Conservation (phyloP, 352 stramenopile genomes). For the Globisporangium polare region DNA sequence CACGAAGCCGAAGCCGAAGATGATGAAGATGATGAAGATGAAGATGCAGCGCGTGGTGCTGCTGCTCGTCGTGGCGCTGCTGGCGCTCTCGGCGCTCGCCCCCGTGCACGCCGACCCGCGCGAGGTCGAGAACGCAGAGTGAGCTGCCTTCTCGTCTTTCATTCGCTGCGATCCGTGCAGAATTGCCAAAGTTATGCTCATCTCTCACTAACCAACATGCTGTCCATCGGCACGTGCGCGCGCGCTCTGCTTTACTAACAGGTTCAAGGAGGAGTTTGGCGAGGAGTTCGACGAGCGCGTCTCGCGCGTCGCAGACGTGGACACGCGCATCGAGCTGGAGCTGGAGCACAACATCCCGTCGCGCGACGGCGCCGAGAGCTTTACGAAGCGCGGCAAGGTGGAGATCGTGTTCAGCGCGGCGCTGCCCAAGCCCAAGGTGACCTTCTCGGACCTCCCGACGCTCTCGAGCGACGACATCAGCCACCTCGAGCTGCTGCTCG, state of each 20-base stretch:
- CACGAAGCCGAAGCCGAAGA: background rate
- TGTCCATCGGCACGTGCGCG: background rate
- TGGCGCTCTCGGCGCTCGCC: conserved; percentile 19
- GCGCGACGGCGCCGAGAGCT: conserved; percentile 16
- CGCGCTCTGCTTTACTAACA: conserved; percentile 14
- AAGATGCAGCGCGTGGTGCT: conserved; percentile 25
- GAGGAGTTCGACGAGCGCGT: conserved; percentile 57
- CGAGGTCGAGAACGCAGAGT: conserved; percentile 64
- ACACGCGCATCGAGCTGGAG: conserved; percentile 51
- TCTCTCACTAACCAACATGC: conserved; percentile 14
- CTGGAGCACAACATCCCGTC: conserved; percentile 62
- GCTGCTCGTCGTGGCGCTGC: conserved; percentile 29
- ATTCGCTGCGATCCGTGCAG: background rate
- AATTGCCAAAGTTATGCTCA: background rate
- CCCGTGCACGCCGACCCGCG: conserved; percentile 36
- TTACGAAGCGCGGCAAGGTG: conserved; percentile 49
- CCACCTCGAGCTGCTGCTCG: conserved; percentile 45
- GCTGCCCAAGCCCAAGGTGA: conserved; percentile 55
- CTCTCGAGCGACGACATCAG: conserved; percentile 41
- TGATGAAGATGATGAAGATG: conserved; percentile 12
- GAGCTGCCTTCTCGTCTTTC: conserved; percentile 15
- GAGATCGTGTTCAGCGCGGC: conserved; percentile 54
- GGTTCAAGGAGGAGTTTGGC: conserved; percentile 64
- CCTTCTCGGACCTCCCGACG: conserved; percentile 45
- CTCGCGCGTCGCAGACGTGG: conserved; percentile 25